Evolutionary conservation across 1,139 yeast genomes (phyloP), one percentile per base, ranked within the genome.

Genomic region (Meyerozyma smithsonii): DNA sequence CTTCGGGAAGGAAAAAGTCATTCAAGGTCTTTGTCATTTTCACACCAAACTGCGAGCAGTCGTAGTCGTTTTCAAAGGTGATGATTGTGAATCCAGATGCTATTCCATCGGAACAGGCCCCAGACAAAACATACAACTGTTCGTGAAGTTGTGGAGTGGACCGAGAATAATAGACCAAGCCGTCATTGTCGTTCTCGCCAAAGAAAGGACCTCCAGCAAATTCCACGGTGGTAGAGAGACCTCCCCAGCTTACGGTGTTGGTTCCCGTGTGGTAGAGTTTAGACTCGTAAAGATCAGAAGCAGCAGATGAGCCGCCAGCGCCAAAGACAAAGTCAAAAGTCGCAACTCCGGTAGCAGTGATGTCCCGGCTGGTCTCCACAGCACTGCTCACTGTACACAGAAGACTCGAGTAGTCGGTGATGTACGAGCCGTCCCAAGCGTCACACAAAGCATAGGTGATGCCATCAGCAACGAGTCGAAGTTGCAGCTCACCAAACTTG

Each of bases 241-340:
- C 49, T 28, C 46, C 42, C 54, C 55, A 51, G 26, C 38, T 36
- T 8, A 49, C 28, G 11, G 26, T 16, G 26, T 47, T 45, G 4
- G 24, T 20, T 4, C 46, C 47, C 2, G 45, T 30, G 21, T n/a
- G 15, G 26, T 43, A 37, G 16, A 33, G 32, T 10, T 39, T 45
- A 1, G 56, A 54, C 4, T 48, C 47, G 7, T 32, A 35, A 18
- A 52, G 32, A 32, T 54, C 59, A 10, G 46, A 36, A 4, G 36
- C 28, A 8, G 24, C 14, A 11, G 52, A 42, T 6, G 59, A 54
- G 3, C 55, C 56, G 16, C 59, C 59, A 34, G 49, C 57, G 38
- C 51, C 51, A 35, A 54, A 52, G 4, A 50, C 47, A 38, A 54
- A 51, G 34, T 51, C 57, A 36, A 52, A 54, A 8, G 44, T 30